These are phyloP conservation scores for Fusarium sp. DNA, from an alignment of 2,329 filamentous ascomycete genomes.

Conservation along the genomic window DNA sequence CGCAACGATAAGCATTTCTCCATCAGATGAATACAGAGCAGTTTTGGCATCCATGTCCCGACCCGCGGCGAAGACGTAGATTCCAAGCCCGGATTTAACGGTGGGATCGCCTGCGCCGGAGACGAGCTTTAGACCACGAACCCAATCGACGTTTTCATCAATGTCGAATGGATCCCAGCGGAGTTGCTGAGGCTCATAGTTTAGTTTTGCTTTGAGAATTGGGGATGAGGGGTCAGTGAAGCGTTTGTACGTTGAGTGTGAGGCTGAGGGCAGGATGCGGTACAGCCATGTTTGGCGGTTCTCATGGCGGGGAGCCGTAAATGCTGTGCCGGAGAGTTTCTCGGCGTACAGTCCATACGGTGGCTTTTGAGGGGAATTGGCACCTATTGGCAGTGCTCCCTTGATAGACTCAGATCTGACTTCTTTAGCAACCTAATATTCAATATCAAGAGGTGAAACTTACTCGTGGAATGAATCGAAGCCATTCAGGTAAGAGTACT, in stretches of 20 bases:
- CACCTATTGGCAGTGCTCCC: constrained; percentile 76
- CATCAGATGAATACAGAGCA: constrained; percentile 86
- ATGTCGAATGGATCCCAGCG: constrained; percentile 85
- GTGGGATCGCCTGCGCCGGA: constrained; percentile 83
- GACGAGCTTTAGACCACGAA: constrained; percentile 70
- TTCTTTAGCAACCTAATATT: too few relatives aligned
- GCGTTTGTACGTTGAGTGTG: constrained; percentile 60
- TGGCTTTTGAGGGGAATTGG: constrained; percentile 84
- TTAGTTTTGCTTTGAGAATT: constrained; percentile 40
- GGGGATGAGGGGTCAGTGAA: background rate
- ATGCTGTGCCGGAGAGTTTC: constrained; percentile 76
- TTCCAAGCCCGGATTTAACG: constrained; percentile 81
- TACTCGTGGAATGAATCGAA: constrained; percentile 82
- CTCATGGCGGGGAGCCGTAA: constrained; percentile 73
- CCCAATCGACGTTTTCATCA: constrained; percentile 66
- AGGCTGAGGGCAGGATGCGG: constrained; percentile 70
- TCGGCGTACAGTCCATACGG: constrained; percentile 83
- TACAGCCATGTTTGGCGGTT: constrained; percentile 79
- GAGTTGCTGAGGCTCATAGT: constrained; percentile 74
- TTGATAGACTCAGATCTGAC: constrained; percentile 79
- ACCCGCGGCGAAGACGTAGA: constrained; percentile 81
- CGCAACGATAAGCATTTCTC: constrained; percentile 79
- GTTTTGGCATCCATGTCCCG: constrained; percentile 76
- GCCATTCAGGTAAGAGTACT: constrained; percentile 80
- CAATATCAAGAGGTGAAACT: constrained; percentile 45